A percentile compares a stretch with the other conserved stretches of the same genome.
These are phyloP conservation scores for Aspergillus ruber DNA, from an alignment of 2,329 filamentous ascomycete genomes.

Conservation along the genomic window DNA sequence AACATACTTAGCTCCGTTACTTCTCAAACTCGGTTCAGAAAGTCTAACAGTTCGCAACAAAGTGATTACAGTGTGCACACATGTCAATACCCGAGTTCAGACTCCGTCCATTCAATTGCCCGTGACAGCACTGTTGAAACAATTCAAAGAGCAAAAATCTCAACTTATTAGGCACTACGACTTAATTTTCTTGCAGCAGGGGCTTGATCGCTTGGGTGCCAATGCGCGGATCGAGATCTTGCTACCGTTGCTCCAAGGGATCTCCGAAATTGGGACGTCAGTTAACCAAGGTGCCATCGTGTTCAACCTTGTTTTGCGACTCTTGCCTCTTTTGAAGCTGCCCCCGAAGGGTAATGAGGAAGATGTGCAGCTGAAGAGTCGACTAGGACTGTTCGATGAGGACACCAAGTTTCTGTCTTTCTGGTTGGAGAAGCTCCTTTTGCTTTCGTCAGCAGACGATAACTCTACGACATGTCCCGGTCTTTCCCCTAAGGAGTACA, in stretches of 20 bases:
- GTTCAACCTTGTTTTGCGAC: constrained; percentile 74
- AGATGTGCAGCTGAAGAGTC: constrained; percentile 60
- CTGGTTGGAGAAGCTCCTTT: constrained; percentile 71
- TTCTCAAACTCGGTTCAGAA: constrained; percentile 80
- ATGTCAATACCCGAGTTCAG: constrained; percentile 61
- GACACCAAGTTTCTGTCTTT: constrained; percentile 69
- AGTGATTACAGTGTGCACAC: constrained; percentile 64
- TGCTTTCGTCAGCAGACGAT: constrained; percentile 52
- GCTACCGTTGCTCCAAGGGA: constrained; percentile 62
- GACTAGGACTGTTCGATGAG: constrained; percentile 60
- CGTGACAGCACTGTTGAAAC: constrained; percentile 74
- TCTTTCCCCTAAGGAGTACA: constrained; percentile 58
- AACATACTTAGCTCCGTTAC: constrained; percentile 70
- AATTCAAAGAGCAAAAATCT: constrained; percentile 75
- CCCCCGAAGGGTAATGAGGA: constrained; percentile 74
- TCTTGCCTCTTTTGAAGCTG: constrained; percentile 60
- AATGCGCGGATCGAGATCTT: constrained; percentile 65
- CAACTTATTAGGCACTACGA: constrained; percentile 81
- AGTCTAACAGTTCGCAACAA: constrained; percentile 74
- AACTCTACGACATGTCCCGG: constrained; percentile 49
- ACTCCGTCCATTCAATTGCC: constrained; percentile 66
- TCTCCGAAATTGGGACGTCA: constrained; percentile 54
- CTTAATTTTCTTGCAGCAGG: constrained; percentile 81
- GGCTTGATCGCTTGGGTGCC: constrained; percentile 56
- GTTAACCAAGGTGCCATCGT: constrained; percentile 56